A percentile compares a stretch with the other conserved stretches of the same genome.
phyloP scores from a whole-genome alignment of 2,329 filamentous ascomycete genomes.

The Trichoderma arundinaceum region DNA sequence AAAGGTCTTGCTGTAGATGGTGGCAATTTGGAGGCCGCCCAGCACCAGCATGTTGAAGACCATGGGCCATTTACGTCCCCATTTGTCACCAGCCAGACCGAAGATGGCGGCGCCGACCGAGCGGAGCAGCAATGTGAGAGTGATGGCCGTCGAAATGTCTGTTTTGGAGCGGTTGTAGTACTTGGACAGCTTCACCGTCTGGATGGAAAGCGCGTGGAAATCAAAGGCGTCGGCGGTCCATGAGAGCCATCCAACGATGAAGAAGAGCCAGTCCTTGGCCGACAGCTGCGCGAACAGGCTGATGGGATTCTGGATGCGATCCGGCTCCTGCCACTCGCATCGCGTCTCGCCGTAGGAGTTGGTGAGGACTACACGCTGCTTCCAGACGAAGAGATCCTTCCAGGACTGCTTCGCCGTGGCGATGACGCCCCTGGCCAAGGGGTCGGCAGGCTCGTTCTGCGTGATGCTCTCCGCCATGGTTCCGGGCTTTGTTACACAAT shows the following conservation, averaged over 20 bases:
- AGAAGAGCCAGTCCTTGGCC: slow-evolving; percentile 73
- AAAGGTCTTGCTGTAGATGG: slow-evolving; percentile 76
- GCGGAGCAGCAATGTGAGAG: slow-evolving; percentile 73
- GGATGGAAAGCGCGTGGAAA: slow-evolving; percentile 80
- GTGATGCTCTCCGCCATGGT: slow-evolving; percentile 14
- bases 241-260: slow-evolving; percentile 73
- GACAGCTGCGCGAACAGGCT: slow-evolving; percentile 68
- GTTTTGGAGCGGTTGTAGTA: slow-evolving; percentile 62
- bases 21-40: slow-evolving; percentile 71
- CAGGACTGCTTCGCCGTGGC: slow-evolving; percentile 69
- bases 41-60: slow-evolving; percentile 78
- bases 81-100: slow-evolving; percentile 78
- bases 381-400: slow-evolving; percentile 73
- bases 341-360: slow-evolving; percentile 68
- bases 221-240: slow-evolving; percentile 87
- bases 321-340: slow-evolving; percentile 71
- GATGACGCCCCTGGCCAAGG: slow-evolving; percentile 67
- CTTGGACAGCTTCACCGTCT: slow-evolving; percentile 70
- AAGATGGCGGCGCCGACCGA: slow-evolving; percentile 78
- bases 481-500: not conserved
- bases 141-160: slow-evolving; percentile 75
- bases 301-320: slow-evolving; percentile 72
- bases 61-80: slow-evolving; percentile 84
- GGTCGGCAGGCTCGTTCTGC: slow-evolving; percentile 63
- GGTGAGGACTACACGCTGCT: slow-evolving; percentile 71